These are phyloP conservation scores for Auriscalpium vulgare DNA, from an alignment of 768 basidiomycete genomes.

Conservation along the genomic window DNA sequence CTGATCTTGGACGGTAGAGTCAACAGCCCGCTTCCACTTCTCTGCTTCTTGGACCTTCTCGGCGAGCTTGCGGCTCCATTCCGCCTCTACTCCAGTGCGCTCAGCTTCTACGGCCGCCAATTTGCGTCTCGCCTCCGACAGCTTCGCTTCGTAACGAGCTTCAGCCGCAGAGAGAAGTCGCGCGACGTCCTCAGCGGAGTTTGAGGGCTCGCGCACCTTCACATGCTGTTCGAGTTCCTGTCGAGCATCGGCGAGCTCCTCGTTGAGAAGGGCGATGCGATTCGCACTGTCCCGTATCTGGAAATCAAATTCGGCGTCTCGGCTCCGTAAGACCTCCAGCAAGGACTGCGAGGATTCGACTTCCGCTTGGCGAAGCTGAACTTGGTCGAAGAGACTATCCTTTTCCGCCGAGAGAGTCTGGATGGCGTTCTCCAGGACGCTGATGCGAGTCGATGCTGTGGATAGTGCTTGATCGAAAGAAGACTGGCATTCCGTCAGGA, in stretches of 20 bases:
- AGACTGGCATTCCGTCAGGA: slow-evolving; percentile 37
- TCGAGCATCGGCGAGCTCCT: slow-evolving; percentile 59
- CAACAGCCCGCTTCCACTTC: slow-evolving; percentile 52
- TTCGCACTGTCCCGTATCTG: slow-evolving; percentile 79
- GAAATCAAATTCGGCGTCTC: slow-evolving; percentile 79
- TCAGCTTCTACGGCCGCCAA: slow-evolving; percentile 69
- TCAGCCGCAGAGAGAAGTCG: slow-evolving; percentile 69
- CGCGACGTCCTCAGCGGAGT: slow-evolving; percentile 57
- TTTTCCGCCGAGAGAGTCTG: slow-evolving; percentile 67
- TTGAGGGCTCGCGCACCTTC: slow-evolving; percentile 35
- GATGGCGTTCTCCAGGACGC: slow-evolving; percentile 63
- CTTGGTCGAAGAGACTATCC: slow-evolving; percentile 72
- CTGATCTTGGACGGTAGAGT: slow-evolving; percentile 46
- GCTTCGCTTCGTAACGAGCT: slow-evolving; percentile 65
- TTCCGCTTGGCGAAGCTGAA: slow-evolving; percentile 86
- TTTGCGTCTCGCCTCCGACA: slow-evolving; percentile 63
- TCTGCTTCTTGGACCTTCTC: slow-evolving; percentile 77
- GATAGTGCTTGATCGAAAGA: slow-evolving; percentile 61
- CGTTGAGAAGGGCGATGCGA: slow-evolving; percentile 58
- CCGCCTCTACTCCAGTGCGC: slow-evolving; percentile 77
- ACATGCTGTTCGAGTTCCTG: slow-evolving; percentile 51
- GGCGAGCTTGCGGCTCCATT: slow-evolving; percentile 79
- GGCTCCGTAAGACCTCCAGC: slow-evolving; percentile 65
- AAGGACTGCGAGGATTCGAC: slow-evolving; percentile 75
- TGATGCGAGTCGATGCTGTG: slow-evolving; percentile 51